A percentile compares a stretch with the other conserved stretches of the same genome.
phyloP scores from a whole-genome alignment of 805 yeast species.

The Metschnikowia henanensis region DNA sequence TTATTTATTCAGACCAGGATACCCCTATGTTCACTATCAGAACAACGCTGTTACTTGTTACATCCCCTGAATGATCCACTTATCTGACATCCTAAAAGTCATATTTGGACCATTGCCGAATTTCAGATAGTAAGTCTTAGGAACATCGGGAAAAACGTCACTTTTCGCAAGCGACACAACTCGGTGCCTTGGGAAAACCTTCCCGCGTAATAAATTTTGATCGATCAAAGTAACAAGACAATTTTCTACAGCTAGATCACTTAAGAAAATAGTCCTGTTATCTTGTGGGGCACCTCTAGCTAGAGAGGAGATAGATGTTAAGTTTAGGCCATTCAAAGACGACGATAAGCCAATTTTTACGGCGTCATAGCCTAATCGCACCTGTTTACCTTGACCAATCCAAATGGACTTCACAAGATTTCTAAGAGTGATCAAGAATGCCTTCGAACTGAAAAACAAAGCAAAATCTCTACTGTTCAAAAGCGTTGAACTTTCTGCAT shows the following conservation, averaged over 20 bases:
- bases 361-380: conserved; percentile 30
- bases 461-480: conserved; percentile 39
- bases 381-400: conserved; percentile 24
- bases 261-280: too few relatives aligned
- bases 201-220: conserved; percentile 54
- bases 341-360: conserved; percentile 23
- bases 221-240: conserved; percentile 51
- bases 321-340: conserved; percentile 15
- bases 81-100: conserved; percentile 12
- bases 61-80: conserved; percentile 13
- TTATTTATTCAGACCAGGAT: too few relatives aligned
- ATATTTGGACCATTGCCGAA: conserved; percentile 20
- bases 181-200: conserved; percentile 42
- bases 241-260: conserved; percentile 49
- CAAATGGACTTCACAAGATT: conserved; percentile 42
- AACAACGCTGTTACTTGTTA: too few relatives aligned
- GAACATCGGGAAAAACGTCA: conserved; percentile 41
- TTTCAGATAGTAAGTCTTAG: conserved; percentile 20
- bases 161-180: conserved; percentile 43
- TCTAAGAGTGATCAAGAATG: conserved; percentile 45
- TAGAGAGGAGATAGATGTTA: conserved; percentile 10
- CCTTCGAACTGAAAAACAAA: conserved; percentile 46
- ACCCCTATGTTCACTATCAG: not conserved
- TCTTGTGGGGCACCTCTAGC: not conserved
- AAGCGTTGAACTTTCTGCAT: conserved; percentile 27